These are phyloP conservation scores for Filosporella fistucella DNA, from an alignment of 495 filamentous ascomycete species.

Conservation along the genomic window DNA sequence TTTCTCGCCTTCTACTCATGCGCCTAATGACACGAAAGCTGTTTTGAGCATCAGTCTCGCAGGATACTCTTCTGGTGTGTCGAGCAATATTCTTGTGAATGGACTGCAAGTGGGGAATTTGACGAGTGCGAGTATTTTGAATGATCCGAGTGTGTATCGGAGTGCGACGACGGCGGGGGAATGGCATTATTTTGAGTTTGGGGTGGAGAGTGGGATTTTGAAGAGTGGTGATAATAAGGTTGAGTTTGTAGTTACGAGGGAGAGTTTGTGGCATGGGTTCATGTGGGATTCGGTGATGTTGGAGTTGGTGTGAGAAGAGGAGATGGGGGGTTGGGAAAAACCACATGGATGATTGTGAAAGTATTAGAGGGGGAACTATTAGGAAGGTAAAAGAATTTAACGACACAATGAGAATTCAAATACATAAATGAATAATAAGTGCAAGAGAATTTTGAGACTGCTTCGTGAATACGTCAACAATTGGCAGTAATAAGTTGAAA, in stretches of 20 bases:
- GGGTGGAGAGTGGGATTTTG: not conserved
- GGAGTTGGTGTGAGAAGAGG: conserved; percentile 3
- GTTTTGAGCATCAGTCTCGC: conserved; percentile 27
- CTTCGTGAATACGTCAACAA: no score
- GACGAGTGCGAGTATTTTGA: conserved; percentile 5
- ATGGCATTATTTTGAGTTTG: conserved; percentile 8
- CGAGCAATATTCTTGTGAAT: conserved; percentile 22
- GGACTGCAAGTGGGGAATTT: conserved; percentile 19
- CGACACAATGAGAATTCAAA: no score
- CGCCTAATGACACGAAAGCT: not conserved
- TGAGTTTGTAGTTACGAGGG: not conserved
- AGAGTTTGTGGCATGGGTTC: conserved; percentile 1
- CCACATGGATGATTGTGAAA: no score
- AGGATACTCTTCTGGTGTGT: conserved; percentile 25
- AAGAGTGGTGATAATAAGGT: not conserved
- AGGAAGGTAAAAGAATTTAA: no score
- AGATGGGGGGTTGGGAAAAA: no score
- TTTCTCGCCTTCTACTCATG: conserved; percentile 3
- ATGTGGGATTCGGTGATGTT: conserved; percentile 8
- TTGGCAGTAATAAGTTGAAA: no score
- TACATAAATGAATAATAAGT: no score
- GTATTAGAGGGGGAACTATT: no score
- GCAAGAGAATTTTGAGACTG: no score
- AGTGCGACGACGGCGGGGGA: conserved; percentile 4
- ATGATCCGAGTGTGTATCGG: conserved; percentile 5